Percentiles rank a stretch among this genome's conserved stretches.
Conservation (phyloP, 164 flowering plant species). For the Dillenia turbinata region DNA sequence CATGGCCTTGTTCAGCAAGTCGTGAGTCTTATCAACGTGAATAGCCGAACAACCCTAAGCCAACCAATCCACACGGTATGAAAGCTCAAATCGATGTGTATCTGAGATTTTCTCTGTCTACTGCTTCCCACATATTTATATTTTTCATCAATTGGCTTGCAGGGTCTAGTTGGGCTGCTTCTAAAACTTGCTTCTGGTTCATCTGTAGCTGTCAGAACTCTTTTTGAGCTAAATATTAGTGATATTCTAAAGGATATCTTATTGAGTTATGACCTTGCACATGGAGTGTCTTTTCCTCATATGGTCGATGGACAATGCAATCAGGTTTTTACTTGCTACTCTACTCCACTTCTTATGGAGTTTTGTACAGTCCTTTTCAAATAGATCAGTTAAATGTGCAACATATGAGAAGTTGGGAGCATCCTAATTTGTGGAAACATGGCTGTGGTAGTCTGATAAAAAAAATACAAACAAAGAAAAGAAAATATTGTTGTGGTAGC, state of each 20-base stretch:
- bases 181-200: conserved; percentile 74
- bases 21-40: conserved; percentile 46
- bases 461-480: too few relatives aligned
- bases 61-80: conserved; percentile 58
- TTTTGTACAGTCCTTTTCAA: too few relatives aligned
- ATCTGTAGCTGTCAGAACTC: conserved; percentile 48
- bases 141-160: conserved; percentile 16
- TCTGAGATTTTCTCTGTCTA: background rate
- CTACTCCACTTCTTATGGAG: background rate
- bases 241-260: conserved; percentile 55
- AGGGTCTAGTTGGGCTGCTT: conserved; percentile 82
- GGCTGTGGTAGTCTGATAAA: too few relatives aligned
- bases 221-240: conserved; percentile 76
- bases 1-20: conserved; percentile 66
- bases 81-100: background rate
- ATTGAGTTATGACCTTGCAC: conserved; percentile 40
- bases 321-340: conserved; percentile 42
- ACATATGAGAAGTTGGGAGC: too few relatives aligned
- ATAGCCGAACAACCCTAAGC: conserved; percentile 46
- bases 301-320: conserved; percentile 37
- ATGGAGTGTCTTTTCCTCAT: conserved; percentile 38
- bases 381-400: too few relatives aligned
- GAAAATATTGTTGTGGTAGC: too few relatives aligned
- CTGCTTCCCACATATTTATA: background rate
- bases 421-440: too few relatives aligned